phyloP scores from a whole-genome alignment of 1,139 yeast species.

The Suhomyces coccinellae region DNA sequence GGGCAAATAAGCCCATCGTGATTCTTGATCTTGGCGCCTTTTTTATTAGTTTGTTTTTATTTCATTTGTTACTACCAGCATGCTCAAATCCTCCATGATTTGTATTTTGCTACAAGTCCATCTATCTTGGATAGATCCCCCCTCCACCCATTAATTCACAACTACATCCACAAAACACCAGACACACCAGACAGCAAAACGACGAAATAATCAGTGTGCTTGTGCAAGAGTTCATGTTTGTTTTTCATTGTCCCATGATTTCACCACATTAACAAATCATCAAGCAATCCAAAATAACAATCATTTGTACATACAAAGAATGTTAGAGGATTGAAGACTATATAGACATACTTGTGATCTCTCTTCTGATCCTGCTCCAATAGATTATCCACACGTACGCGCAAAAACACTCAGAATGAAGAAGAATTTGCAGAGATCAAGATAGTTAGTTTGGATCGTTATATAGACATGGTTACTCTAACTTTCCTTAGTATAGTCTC shows the following conservation, averaged over 20 bases:
- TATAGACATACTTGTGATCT: constrained; percentile 10
- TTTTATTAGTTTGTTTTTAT: constrained; percentile 7
- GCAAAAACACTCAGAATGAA: constrained; percentile 5
- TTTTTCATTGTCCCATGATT: constrained; percentile 7
- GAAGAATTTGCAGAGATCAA: background rate
- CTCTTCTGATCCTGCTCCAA: constrained; percentile 5
- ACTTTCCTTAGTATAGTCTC: constrained; percentile 6
- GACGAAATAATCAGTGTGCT: constrained; percentile 6
- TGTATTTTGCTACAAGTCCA: constrained; percentile 6
- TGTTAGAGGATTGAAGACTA: constrained; percentile 8
- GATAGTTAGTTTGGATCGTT: constrained; percentile 3
- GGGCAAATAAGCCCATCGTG: constrained; percentile 37
- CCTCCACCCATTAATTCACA: constrained; percentile 3
- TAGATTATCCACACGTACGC: constrained; percentile 10
- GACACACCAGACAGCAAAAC: constrained; percentile 8
- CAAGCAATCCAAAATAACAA: constrained; percentile 5
- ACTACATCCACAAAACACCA: constrained; percentile 3
- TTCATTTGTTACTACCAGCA: constrained; percentile 6
- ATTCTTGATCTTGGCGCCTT: constrained; percentile 2
- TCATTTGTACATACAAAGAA: constrained; percentile 12
- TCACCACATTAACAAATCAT: background rate
- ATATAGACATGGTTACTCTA: constrained; percentile 8
- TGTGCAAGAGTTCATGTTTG: constrained; percentile 7
- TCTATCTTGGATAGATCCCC: constrained; percentile 4
- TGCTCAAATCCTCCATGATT: background rate